These are phyloP conservation scores for Chalciporus sp. DNA, from an alignment of 1,284 basidiomycete species.

Conservation along the genomic window DNA sequence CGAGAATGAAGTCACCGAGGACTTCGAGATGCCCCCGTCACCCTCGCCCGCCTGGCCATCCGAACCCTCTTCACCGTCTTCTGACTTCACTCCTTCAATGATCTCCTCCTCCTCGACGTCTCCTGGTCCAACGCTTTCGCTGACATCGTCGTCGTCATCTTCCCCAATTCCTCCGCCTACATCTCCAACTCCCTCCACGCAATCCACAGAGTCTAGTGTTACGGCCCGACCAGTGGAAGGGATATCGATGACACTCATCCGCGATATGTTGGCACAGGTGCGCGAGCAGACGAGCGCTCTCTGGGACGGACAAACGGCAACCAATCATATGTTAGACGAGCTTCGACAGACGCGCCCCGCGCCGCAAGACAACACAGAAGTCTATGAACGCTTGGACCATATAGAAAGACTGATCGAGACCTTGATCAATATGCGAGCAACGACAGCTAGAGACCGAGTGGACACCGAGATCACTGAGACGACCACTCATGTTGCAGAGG, in stretches of 20 bases:
- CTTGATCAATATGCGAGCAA: slow-evolving; percentile 6
- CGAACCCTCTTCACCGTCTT: slow-evolving; percentile 36
- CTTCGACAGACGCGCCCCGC: slow-evolving; percentile 33
- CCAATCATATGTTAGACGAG: slow-evolving; percentile 53
- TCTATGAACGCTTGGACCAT: slow-evolving; percentile 38
- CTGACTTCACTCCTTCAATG: slow-evolving; percentile 34
- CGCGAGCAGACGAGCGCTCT: slow-evolving; percentile 53
- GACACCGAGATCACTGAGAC: slow-evolving; percentile 12
- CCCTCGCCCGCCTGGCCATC: slow-evolving; percentile 34
- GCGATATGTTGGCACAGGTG: slow-evolving; percentile 50
- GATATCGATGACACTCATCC: slow-evolving; percentile 41
- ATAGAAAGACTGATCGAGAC: slow-evolving; percentile 49
- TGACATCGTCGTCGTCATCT: slow-evolving; percentile 32
- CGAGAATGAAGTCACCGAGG: slow-evolving; percentile 34
- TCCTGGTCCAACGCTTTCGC: slow-evolving; percentile 33
- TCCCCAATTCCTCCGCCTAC: slow-evolving; percentile 37
- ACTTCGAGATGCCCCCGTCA: slow-evolving; percentile 16
- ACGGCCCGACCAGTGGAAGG: slow-evolving; percentile 45
- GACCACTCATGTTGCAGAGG: not conserved
- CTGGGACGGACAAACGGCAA: slow-evolving; percentile 57
- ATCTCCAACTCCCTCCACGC: slow-evolving; percentile 35
- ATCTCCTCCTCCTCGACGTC: slow-evolving; percentile 36
- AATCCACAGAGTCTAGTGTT: slow-evolving; percentile 33
- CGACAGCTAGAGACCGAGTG: slow-evolving; percentile 1
- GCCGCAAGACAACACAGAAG: slow-evolving; percentile 38